Percentiles rank a stretch among this genome's conserved stretches.
Evolutionary conservation across 2,329 filamentous ascomycete genomes (phyloP).

Genomic region (Colletotrichum cordylinicola): DNA sequence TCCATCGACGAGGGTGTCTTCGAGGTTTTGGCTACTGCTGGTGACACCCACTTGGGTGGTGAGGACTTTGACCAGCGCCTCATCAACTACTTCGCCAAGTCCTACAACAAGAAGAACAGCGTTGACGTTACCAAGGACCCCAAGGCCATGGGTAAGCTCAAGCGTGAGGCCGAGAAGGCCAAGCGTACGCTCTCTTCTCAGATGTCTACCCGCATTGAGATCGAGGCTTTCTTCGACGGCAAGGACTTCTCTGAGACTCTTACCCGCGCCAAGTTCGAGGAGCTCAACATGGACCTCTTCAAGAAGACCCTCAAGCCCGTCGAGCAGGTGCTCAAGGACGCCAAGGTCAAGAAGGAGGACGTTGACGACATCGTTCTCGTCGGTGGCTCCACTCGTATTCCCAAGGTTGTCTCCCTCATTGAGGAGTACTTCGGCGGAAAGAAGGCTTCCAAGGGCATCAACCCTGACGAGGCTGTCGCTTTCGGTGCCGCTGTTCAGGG

Average conservation of each 20-base stretch:
- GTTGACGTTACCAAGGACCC: slow-evolving; percentile 93
- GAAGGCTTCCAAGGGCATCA: slow-evolving; percentile 99
- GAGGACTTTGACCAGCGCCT: slow-evolving; percentile 99
- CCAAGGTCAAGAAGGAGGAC: slow-evolving; percentile 95
- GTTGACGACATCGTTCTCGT: slow-evolving; percentile 97
- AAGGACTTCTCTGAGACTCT: slow-evolving; percentile 98
- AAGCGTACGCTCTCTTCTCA: slow-evolving; percentile 97
- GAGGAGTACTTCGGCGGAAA: slow-evolving; percentile 96
- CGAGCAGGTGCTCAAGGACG: slow-evolving; percentile 97
- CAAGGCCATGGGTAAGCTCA: slow-evolving; percentile 99
- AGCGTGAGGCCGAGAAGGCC: slow-evolving; percentile 99
- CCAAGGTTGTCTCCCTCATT: slow-evolving; percentile 87
- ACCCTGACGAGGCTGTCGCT: slow-evolving; percentile 98
- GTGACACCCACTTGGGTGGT: slow-evolving; percentile 97
- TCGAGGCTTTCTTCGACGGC: slow-evolving; percentile 96
- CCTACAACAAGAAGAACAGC: slow-evolving; percentile 97
- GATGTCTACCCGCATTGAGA: slow-evolving; percentile 93
- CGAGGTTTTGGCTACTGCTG: slow-evolving; percentile 91
- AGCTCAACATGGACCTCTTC: slow-evolving; percentile 98
- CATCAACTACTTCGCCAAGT: slow-evolving; percentile 95
- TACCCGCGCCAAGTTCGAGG: slow-evolving; percentile 98
- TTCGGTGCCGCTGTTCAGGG: slow-evolving; percentile 97
- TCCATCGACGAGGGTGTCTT: slow-evolving; percentile 93
- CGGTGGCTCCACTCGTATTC: slow-evolving; percentile 98
- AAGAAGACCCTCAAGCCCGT: slow-evolving; percentile 99